Evolutionary conservation across 2,329 filamentous ascomycete species (phyloP), one percentile per base, ranked within the genome.

Genomic region (Sporothrix protearum): DNA sequence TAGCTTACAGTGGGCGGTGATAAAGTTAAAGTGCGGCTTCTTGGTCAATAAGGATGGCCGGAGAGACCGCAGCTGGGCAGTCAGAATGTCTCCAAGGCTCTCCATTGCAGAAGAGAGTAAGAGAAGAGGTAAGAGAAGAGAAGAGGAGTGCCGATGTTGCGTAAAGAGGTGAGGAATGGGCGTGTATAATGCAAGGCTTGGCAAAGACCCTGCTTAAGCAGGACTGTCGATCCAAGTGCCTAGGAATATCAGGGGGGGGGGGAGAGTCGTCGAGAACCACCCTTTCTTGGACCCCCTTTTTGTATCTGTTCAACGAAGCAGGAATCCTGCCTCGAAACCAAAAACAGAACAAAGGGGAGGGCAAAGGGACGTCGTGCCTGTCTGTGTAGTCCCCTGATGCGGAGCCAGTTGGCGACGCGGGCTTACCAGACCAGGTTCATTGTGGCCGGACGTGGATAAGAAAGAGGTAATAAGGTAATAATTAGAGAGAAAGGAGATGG

Each of bases 11-110:
- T 96, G 93, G 19, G 89, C 84, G 0, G 90, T 89, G 73, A 96
- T 94, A 79, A 95, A 96, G 82, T 92, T 94, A 81, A 94, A 91
- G 75, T 89, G 88, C 19, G 89, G 90, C 76, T 86, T 85, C 77
- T 85, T 87, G 69, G 85, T 85, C 36, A 88, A 76, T 74, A 90
- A 88, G 19, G 86, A 82, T 2, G 87, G 87, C 77, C 86, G 87
- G 74, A 87, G 76, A 72, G 82, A 79, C 79, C 81, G 82, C 73
- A 87, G 71, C 76, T 85, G 82, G 49, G 77, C 78, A 81, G 81
- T 81, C 55, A 82, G 39, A 64, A 77, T 73, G 51, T 63, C 68
- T 47, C 53, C 68, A 19, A 72, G 53, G 36, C 25, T 66, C 14
- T 74, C 74, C 74, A 76, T 76, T 51, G 45, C 45, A 22, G 16